Conservation (phyloP, 352 stramenopile species). For the Pythium monospermum region DNA sequence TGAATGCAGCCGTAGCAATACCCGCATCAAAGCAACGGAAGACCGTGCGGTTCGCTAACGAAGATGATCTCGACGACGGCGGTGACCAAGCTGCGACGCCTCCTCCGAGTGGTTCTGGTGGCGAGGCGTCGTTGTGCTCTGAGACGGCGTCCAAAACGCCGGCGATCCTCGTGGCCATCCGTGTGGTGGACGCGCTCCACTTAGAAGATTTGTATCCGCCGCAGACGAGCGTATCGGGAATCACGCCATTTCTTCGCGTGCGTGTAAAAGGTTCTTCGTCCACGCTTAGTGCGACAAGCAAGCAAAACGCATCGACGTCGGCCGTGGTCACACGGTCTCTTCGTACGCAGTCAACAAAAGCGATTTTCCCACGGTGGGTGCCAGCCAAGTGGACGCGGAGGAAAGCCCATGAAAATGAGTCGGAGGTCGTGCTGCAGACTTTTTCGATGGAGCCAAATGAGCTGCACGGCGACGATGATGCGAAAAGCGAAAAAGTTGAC, state of each 20-base stretch:
- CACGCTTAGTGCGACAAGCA: too few species aligned
- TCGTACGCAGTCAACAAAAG: conserved; percentile 23
- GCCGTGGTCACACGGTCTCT: conserved; percentile 5
- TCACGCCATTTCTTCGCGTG: conserved; percentile 17
- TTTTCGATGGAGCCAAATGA: conserved; percentile 9
- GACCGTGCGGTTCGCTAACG: conserved; percentile 48
- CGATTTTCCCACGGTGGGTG: conserved; percentile 64
- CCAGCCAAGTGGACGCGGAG: conserved; percentile 33
- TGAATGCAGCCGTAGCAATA: too few species aligned
- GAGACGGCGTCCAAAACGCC: background rate
- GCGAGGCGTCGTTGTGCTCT: too few species aligned
- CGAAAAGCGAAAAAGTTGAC: background rate
- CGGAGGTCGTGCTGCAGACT: conserved; percentile 2
- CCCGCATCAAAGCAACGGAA: conserved; percentile 37
- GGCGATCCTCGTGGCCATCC: conserved; percentile 10
- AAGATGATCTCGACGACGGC: background rate
- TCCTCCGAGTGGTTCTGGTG: too few species aligned
- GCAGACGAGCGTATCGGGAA: conserved; percentile 7
- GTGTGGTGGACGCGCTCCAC: conserved; percentile 16
- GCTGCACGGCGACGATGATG: background rate
- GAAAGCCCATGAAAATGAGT: conserved; percentile 8
- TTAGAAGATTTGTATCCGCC: conserved; percentile 23
- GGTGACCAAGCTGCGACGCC: background rate
- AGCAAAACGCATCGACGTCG: too few species aligned
- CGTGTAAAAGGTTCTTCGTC: conserved; percentile 11